Evolutionary conservation across 768 basidiomycete genomes (phyloP).

Genomic region (Calocybe cyanea): DNA sequence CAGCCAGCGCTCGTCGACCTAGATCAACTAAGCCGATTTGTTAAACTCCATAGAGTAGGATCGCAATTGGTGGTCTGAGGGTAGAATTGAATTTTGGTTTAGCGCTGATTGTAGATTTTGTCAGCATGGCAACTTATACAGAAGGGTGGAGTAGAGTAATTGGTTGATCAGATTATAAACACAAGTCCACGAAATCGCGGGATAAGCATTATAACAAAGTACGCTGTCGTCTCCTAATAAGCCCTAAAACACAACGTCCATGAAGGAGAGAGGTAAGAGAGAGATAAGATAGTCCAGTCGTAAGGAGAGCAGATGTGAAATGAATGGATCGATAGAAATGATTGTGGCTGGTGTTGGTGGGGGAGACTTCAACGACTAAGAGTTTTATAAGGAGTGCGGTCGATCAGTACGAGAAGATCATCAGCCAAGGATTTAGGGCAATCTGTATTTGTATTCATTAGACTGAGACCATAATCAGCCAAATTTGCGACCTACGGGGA

Average conservation of each 20-base stretch:
- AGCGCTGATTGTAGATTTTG: too few relatives aligned
- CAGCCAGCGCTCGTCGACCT: too few relatives aligned
- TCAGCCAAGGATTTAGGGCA: conserved; percentile 84
- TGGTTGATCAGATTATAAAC: too few relatives aligned
- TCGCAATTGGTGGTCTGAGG: too few relatives aligned
- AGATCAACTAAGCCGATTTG: too few relatives aligned
- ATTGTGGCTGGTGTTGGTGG: conserved; percentile 2
- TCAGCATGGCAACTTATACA: too few relatives aligned
- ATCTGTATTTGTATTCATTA: conserved; percentile 38
- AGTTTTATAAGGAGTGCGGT: neutral
- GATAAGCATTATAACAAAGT: too few relatives aligned
- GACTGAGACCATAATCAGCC: neutral
- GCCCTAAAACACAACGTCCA: neutral
- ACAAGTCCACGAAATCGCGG: too few relatives aligned
- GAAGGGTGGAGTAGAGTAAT: conserved; percentile 5
- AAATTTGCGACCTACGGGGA: conserved; percentile 54
- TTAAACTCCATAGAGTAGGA: too few relatives aligned
- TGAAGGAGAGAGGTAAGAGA: conserved; percentile 1
- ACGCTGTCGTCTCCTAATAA: conserved; percentile 5
- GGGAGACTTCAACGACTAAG: neutral
- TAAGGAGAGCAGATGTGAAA: conserved; percentile 10
- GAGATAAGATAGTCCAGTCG: conserved; percentile 1
- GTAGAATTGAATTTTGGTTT: too few relatives aligned
- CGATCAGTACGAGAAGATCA: conserved; percentile 69
- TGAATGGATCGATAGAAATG: conserved; percentile 3